Conservation (phyloP, 768 basidiomycete species). For the Kwoniella heveanensis region DNA sequence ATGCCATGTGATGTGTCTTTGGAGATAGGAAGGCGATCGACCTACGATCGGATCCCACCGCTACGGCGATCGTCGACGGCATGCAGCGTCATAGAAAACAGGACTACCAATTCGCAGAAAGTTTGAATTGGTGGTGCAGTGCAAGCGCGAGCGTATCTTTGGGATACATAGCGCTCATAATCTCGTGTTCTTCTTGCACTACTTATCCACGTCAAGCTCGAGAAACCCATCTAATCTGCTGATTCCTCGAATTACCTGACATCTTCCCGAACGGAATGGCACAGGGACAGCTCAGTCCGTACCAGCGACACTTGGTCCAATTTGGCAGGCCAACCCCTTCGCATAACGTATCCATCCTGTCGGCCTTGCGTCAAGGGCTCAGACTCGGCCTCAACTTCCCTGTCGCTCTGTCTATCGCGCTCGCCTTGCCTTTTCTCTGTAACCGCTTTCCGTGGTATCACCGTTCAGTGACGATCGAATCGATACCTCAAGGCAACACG, state of each 20-base stretch:
- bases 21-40: no score
- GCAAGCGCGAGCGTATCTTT: no score
- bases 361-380: conserved; percentile 5
- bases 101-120: no score
- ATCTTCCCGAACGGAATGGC: not conserved
- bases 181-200: no score
- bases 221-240: no score
- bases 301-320: conserved; percentile 12
- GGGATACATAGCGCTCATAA: no score
- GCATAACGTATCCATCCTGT: conserved; percentile 2
- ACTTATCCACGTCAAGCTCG: no score
- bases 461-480: not conserved
- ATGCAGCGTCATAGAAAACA: not conserved
- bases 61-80: not conserved
- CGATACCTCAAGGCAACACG: not conserved
- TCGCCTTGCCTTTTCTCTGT: conserved; percentile 2
- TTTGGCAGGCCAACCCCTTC: conserved; percentile 4
- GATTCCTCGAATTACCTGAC: no score
- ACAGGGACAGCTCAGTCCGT: not conserved
- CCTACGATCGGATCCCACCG: conserved; percentile 8
- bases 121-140: not conserved
- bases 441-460: conserved; percentile 1
- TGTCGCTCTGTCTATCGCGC: conserved; percentile 7
- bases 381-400: conserved; percentile 11
- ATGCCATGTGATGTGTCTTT: not conserved